Base-by-base conservation (phyloP, 2,329 filamentous ascomycete genomes). In the Huntiella savannae region DNA sequence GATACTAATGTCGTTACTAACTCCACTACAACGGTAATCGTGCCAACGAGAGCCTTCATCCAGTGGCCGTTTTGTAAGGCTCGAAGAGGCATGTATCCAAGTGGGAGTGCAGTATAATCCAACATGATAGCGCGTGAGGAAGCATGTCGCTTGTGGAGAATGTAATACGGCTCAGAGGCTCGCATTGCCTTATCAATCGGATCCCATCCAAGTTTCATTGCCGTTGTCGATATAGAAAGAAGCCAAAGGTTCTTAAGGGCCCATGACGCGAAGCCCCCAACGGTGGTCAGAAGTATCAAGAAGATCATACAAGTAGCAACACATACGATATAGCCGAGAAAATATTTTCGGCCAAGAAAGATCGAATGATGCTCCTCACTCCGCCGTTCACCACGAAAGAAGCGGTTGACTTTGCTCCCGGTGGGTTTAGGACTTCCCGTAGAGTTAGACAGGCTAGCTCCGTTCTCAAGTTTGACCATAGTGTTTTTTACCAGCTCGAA, bases 81-180 rank as follows among this genome's bases (percentile, higher is more conserved):
- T 49, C 69, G 67, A 40, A 79, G 53, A 0, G 77, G 73, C 16
- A 82, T 68, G 58, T 70, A 76, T 3, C 73, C 73, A 45, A 81
- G 81, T 4, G 80, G 77, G 54, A 81, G 71, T 22, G 77, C 77
- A 1, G 77, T 80, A 58, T 85, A 84, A 59, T 85, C 80, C 7
- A 84, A 69, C 0, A 75, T 77, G 5, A 84, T 67, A 2, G 74
- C 78, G 52, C 68, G 72, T 5, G 78, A 65, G 0, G 76, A 71
- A 3, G 79, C 79, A 52, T 79, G 72, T 3, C 80, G 71, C 45
- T 66, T 66, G 10, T 73, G 77, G 2, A 85, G 69, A 49, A 82
- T 72, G 56, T 78, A 82, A 56, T 80, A 85, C 2, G 80, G 80
- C 58, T 84, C 78, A 59, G 83, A 73, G 68, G 83, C 77, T 36